A percentile compares a stretch with the other conserved stretches of the same genome.
Conservation (phyloP, 352 stramenopile species). For the Globisporangium middletonii region DNA sequence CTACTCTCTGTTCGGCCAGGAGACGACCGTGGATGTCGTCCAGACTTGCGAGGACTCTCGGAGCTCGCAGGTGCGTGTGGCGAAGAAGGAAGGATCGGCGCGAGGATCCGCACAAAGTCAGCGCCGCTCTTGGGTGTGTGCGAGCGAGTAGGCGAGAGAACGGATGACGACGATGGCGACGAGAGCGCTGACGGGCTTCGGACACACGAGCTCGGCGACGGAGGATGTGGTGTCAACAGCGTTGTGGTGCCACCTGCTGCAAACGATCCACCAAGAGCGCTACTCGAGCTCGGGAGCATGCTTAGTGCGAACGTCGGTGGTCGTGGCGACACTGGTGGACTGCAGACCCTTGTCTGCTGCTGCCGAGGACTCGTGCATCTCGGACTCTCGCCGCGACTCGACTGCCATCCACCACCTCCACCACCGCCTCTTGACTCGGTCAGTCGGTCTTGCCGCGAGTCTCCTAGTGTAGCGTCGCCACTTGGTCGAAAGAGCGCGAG, state of each 20-base stretch:
- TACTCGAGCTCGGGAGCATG: constrained; percentile 1
- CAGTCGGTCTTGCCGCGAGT: not conserved
- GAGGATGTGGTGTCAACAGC: not conserved
- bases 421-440: not conserved
- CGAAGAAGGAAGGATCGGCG: constrained; percentile 7
- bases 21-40: not conserved
- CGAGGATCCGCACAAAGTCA: constrained; percentile 9
- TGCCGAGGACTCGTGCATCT: not conserved
- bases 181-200: not conserved
- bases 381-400: not conserved
- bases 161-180: not conserved
- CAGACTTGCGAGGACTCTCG: not conserved
- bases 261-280: constrained; percentile 13
- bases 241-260: not conserved
- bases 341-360: not conserved
- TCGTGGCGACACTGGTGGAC: not conserved
- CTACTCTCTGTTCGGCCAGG: constrained; percentile 4
- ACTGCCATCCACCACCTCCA: not conserved
- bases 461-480: not conserved
- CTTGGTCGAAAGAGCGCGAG: constrained; percentile 7
- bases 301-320: not conserved
- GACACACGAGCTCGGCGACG: not conserved
- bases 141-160: not conserved
- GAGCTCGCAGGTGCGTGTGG: not conserved
- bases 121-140: not conserved